Conservation (phyloP, 805 yeast species). For the Metschnikowia similis region DNA sequence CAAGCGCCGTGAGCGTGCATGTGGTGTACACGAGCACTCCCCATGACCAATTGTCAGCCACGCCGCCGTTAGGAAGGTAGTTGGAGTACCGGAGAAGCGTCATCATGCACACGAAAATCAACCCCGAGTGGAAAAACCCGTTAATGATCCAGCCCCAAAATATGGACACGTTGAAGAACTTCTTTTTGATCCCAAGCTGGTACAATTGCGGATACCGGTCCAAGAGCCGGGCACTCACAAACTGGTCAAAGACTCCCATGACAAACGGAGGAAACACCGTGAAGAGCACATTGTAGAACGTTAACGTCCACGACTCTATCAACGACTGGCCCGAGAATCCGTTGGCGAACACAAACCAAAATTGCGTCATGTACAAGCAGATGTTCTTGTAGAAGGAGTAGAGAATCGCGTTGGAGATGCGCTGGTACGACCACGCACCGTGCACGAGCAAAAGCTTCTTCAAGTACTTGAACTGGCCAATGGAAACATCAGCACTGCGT, state of each 20-base stretch:
- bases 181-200: constrained; percentile 82
- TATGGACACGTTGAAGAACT: constrained; percentile 82
- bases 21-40: constrained; percentile 88
- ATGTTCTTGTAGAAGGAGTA: constrained; percentile 95
- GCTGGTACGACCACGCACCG: constrained; percentile 96
- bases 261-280: constrained; percentile 96
- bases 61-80: constrained; percentile 59
- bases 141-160: constrained; percentile 98
- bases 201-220: constrained; percentile 92
- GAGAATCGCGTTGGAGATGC: constrained; percentile 86
- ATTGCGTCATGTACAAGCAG: constrained; percentile 94
- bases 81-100: constrained; percentile 67
- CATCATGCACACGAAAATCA: constrained; percentile 70
- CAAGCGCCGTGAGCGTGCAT: constrained; percentile 82
- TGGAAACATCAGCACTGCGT: constrained; percentile 93
- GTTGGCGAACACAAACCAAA: constrained; percentile 93
- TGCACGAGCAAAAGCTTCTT: constrained; percentile 83
- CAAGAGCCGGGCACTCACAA: constrained; percentile 82
- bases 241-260: constrained; percentile 94
- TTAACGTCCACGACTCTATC: constrained; percentile 96
- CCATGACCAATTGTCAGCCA: constrained; percentile 91
- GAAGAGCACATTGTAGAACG: constrained; percentile 90
- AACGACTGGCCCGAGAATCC: constrained; percentile 94
- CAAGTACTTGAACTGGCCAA: constrained; percentile 90
- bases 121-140: constrained; percentile 90